Percentiles rank a stretch among this genome's conserved stretches.
Evolutionary conservation across 257 asterid genomes (phyloP).

Genomic region (Solanum acaule): DNA sequence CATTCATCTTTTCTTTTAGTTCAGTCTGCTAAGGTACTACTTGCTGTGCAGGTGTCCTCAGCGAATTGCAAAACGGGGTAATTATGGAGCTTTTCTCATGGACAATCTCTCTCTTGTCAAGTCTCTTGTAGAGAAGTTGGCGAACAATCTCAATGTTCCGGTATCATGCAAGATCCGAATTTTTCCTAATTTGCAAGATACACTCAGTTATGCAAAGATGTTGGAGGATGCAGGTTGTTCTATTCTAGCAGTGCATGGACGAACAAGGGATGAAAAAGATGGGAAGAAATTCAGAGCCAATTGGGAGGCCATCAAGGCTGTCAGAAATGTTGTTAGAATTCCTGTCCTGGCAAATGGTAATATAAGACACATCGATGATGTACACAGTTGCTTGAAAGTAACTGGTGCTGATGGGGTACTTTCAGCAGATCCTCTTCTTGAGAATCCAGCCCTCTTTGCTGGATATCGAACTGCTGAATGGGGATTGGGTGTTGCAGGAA

Average conservation of each 20-base stretch:
- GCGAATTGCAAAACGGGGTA: constrained; percentile 82
- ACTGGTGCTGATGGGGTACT: constrained; percentile 83
- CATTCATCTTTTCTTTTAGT: neutral
- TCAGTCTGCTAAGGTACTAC: neutral
- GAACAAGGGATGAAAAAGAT: constrained; percentile 91
- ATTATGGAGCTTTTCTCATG: constrained; percentile 98
- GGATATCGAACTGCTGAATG: constrained; percentile 76
- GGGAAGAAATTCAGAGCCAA: constrained; percentile 83
- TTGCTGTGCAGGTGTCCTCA: constrained; percentile 72
- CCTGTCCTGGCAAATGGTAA: constrained; percentile 96
- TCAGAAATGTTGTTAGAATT: constrained; percentile 66
- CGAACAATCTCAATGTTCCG: constrained; percentile 61
- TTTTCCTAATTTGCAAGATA: constrained; percentile 67
- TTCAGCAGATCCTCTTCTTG: constrained; percentile 90
- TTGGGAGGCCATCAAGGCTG: constrained; percentile 81
- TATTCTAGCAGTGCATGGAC: constrained; percentile 88
- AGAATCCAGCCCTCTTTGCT: constrained; percentile 91
- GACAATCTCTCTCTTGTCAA: constrained; percentile 85
- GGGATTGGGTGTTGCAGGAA: constrained; percentile 30
- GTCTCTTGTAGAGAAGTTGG: constrained; percentile 73
- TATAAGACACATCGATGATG: constrained; percentile 73
- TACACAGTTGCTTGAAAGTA: constrained; percentile 50
- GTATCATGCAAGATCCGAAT: constrained; percentile 91
- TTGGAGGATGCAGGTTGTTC: constrained; percentile 95
- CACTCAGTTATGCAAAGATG: constrained; percentile 87